A percentile compares a stretch with the other conserved stretches of the same genome.
Evolutionary conservation across 768 basidiomycete species (phyloP).

Genomic region (Phaffia australis): DNA sequence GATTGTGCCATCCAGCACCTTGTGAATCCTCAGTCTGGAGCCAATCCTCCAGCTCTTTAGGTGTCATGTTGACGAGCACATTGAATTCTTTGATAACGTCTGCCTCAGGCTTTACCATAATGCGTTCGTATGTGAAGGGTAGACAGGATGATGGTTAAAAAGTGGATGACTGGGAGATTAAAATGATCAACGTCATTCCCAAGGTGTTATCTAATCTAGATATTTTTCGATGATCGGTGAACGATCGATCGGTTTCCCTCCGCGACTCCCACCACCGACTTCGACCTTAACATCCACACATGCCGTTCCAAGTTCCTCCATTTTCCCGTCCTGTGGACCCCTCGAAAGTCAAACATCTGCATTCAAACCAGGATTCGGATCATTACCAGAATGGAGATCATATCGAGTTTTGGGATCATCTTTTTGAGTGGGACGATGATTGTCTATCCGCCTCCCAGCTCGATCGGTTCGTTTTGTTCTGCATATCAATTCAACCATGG

Average conservation of each 20-base stretch:
- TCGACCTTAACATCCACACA: too few species aligned
- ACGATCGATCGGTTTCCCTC: too few species aligned
- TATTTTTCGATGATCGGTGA: too few species aligned
- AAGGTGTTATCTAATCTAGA: too few species aligned
- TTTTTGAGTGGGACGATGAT: constrained; percentile 14
- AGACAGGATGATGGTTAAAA: too few species aligned
- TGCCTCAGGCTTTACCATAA: not conserved
- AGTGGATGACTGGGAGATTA: too few species aligned
- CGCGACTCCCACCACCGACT: too few species aligned
- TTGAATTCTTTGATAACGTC: constrained; percentile 1
- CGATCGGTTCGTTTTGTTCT: constrained; percentile 1
- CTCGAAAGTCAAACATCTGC: too few species aligned
- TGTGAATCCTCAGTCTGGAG: constrained; percentile 2
- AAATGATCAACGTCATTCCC: too few species aligned
- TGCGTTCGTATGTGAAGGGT: not conserved
- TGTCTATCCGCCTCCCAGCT: constrained; percentile 15
- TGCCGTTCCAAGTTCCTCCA: too few species aligned
- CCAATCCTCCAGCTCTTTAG: constrained; percentile 6
- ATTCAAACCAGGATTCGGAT: not conserved
- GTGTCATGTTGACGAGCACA: constrained; percentile 7
- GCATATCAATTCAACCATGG: not conserved
- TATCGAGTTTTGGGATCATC: constrained; percentile 12
- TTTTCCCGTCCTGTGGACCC: too few species aligned
- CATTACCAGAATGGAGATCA: not conserved
- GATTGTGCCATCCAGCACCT: constrained; percentile 4